Conservation (phyloP, 106 monocot genomes). For the Platanthera guangdongensis region DNA sequence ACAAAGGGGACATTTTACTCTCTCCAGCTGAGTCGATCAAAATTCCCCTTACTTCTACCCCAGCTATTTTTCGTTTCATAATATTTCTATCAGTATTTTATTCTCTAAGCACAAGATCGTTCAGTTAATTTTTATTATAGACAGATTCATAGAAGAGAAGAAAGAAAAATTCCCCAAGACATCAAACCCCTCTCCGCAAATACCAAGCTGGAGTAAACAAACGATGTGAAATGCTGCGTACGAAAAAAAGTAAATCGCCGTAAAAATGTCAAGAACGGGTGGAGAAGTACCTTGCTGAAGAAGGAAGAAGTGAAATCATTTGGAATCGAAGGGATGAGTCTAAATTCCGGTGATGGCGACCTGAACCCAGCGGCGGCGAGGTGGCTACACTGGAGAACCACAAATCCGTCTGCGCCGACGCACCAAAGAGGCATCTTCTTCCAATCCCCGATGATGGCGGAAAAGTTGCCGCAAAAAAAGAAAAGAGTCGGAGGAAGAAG, state of each 20-base stretch:
- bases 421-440: constrained; percentile 7
- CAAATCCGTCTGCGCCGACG: not conserved
- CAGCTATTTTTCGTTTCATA: too few relatives aligned
- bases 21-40: too few relatives aligned
- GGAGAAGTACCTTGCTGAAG: constrained; percentile 7
- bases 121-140: too few relatives aligned
- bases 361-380: not conserved
- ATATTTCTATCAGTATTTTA: too few relatives aligned
- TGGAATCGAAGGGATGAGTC: not conserved
- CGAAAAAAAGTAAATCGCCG: not conserved
- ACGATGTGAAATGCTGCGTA: not conserved
- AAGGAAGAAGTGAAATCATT: not conserved
- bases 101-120: too few relatives aligned
- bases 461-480: too few relatives aligned
- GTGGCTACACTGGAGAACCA: not conserved
- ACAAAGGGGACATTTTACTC: too few relatives aligned
- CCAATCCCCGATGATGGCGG: not conserved
- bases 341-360: constrained; percentile 2
- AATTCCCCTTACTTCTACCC: too few relatives aligned
- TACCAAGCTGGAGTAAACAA: not conserved
- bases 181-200: not conserved
- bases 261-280: not conserved
- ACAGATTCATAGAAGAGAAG: not conserved
- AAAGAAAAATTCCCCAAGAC: not conserved
- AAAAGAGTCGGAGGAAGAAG: too few relatives aligned